Evolutionary conservation across 2,329 filamentous ascomycete species (phyloP), one percentile per base, ranked within the genome.

Genomic region (Chaetomium sp.): DNA sequence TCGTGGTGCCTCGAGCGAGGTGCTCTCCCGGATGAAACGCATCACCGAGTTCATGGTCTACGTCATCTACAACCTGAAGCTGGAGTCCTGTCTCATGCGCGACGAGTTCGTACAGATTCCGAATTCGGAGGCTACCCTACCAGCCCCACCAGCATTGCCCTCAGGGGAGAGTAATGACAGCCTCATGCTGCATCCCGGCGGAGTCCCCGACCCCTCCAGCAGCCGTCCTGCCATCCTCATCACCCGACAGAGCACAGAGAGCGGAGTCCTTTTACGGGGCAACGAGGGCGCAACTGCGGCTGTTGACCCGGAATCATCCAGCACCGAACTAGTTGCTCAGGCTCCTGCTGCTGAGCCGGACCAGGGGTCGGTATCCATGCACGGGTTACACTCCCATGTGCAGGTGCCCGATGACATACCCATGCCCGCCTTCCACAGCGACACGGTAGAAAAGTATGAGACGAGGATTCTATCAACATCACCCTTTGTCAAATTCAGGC

Each of bases 21-120:
- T 87, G 0, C 82, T 99, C 21, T 82, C 87, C 1, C 91, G 88
- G 71, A 87, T 99, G 76, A 99, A 99, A 78, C 86, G 88, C 60
- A 95, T 99, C 70, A 95, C 94, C 12, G 95, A 99, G 74, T 98
- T 99, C 74, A 97, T 99, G 94, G 90, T 96, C 45, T 99, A 98
- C 71, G 96, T 99, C 23, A 93, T 98, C 13, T 99, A 99, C 78
- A 99, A 97, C 72, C 82, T 99, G 60, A 97, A 96, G 74, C 83
- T 99, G 16, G 95, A 99, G 78, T 97, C 95, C 1, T 97, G 91
- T 71, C 81, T 99, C 54, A 91, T 99, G 85, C 86, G 92, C 60
- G 95, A 99, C 75, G 93, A 96, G 72, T 96, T 92, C 70, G 90
- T 96, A 19, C 86, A 93, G 67, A 89, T 96, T 25, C 93, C 93